Conservation (phyloP, 306 rosid genomes). For the Malus orientalis region DNA sequence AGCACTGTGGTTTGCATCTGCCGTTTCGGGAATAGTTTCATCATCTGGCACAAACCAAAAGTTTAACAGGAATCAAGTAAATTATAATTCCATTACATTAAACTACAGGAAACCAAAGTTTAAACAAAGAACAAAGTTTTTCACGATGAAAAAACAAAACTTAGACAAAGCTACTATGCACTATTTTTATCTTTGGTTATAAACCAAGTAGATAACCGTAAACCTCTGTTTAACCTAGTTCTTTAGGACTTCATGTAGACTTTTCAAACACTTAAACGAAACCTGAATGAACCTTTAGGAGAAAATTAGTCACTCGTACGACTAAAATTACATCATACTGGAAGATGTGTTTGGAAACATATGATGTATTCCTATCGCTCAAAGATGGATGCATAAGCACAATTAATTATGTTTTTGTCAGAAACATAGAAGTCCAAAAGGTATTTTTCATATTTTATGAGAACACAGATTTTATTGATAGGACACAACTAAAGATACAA, state of each 20-base stretch:
- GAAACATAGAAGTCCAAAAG: not conserved
- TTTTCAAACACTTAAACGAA: not conserved
- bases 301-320: not conserved
- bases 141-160: not conserved
- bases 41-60: conserved; percentile 30
- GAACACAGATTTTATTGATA: not conserved
- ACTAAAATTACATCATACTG: not conserved
- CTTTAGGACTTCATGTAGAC: not conserved
- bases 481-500: not conserved
- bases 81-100: not conserved
- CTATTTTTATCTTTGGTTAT: not conserved
- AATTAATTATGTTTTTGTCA: not conserved
- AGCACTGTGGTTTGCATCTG: conserved; percentile 16
- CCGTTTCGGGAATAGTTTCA: conserved; percentile 14
- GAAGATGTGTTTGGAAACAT: not conserved
- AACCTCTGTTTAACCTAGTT: not conserved
- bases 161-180: not conserved
- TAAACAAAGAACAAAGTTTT: not conserved
- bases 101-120: not conserved
- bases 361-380: not conserved
- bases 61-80: not conserved
- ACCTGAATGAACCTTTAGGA: not conserved
- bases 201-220: not conserved
- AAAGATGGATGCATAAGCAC: not conserved
- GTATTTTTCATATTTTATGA: not conserved